These are phyloP conservation scores for Pseudoneurospora amorphoporcata DNA, from an alignment of 495 filamentous ascomycete genomes.

Conservation along the genomic window DNA sequence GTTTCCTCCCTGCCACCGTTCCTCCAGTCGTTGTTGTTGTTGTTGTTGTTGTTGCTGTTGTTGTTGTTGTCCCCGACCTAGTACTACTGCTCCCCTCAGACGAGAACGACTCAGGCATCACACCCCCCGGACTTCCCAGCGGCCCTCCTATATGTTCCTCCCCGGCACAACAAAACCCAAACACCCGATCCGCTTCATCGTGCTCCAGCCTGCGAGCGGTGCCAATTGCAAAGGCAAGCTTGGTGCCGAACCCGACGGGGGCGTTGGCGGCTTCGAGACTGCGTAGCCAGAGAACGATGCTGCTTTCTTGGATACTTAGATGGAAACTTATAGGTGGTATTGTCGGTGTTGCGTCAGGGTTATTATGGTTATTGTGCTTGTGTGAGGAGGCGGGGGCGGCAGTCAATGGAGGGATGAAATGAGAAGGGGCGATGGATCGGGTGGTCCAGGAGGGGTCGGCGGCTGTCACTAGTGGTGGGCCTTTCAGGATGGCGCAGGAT, in stretches of 20 bases:
- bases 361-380: background rate
- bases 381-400: conserved; percentile 17
- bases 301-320: conserved; percentile 65
- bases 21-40: too few species aligned
- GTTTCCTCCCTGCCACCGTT: background rate
- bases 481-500: conserved; percentile 49
- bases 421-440: conserved; percentile 23
- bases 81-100: background rate
- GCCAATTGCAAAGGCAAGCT: conserved; percentile 45
- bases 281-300: conserved; percentile 66
- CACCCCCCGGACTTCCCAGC: background rate
- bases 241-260: conserved; percentile 37
- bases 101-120: background rate
- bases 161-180: conserved; percentile 29
- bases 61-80: too few species aligned
- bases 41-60: too few species aligned
- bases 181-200: conserved; percentile 71
- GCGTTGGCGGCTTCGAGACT: conserved; percentile 57
- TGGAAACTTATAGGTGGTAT: conserved; percentile 54
- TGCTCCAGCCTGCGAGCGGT: conserved; percentile 55
- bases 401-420: conserved; percentile 33
- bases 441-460: conserved; percentile 29
- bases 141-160: background rate
- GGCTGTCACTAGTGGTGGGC: conserved; percentile 31
- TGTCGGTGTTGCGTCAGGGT: conserved; percentile 26